phyloP scores from a whole-genome alignment of 2,329 filamentous ascomycete genomes.

The Chaetomium globosum region DNA sequence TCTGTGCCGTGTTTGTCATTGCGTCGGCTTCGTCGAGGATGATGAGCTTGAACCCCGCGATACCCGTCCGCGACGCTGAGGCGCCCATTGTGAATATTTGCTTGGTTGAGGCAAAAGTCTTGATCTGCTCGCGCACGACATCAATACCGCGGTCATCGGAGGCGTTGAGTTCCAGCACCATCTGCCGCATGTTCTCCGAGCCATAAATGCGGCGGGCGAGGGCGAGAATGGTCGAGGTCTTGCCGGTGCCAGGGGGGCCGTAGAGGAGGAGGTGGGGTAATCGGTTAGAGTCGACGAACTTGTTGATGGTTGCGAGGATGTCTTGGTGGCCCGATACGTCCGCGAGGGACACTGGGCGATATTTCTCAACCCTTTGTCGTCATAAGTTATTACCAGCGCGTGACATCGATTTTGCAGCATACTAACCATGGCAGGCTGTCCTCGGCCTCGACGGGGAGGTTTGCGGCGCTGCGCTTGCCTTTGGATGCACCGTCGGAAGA shows the following conservation, averaged over 20 bases:
- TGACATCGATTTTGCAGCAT: not conserved
- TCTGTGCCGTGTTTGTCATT: constrained; percentile 98
- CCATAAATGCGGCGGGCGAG: constrained; percentile 94
- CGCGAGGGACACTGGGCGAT: constrained; percentile 81
- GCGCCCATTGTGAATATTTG: constrained; percentile 77
- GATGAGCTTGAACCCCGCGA: constrained; percentile 90
- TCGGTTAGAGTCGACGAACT: constrained; percentile 91
- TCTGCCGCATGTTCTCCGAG: constrained; percentile 87
- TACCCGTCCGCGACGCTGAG: constrained; percentile 44
- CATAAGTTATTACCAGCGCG: not conserved
- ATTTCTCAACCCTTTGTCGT: constrained; percentile 83
- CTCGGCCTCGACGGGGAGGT: constrained; percentile 89
- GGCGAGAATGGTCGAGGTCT: constrained; percentile 94
- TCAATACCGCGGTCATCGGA: constrained; percentile 98
- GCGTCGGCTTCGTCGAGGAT: constrained; percentile 98
- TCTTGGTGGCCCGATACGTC: constrained; percentile 97
- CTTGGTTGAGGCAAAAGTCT: constrained; percentile 97
- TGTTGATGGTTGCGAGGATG: constrained; percentile 96
- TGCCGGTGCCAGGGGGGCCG: constrained; percentile 93
- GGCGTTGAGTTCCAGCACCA: constrained; percentile 97
- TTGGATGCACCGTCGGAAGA: constrained; percentile 74
- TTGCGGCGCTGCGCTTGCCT: constrained; percentile 89
- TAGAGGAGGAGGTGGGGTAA: constrained; percentile 96
- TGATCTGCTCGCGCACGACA: constrained; percentile 97
- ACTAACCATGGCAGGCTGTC: constrained; percentile 87